Base-by-base conservation (phyloP, 192 early-diverging fungal genomes). In the Umbelopsis isabellina region DNA sequence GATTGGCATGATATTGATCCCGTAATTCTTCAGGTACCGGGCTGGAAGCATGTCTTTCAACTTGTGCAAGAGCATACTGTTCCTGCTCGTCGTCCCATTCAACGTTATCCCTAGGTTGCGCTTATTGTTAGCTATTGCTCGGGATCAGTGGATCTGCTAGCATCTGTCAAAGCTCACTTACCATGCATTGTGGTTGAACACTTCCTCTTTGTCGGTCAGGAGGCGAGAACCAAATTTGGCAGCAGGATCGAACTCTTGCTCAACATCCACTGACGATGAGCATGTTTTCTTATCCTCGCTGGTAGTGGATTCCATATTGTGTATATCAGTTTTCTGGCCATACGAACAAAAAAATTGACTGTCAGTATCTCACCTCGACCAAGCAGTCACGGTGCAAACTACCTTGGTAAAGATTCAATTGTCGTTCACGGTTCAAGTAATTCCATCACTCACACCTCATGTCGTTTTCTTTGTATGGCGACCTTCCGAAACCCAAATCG, bases 171-270 rank as follows among this genome's bases (percentile, higher is more conserved):
- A 33, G n/a, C 2, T 64, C 47, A 73, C 72, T 44, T 89, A 93
- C 95, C 97, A 99, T 23, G 97, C 97, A 77, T 98, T 99, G 74
- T 93, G 89, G 45, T 88, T 85, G 73, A 92, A 98, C 4, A 98
- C 95, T 49, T 89, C 79, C 45, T 88, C 84, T 46, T 91, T 88
- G 71, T 91, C 83, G 23, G 79, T 83, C 65, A 99, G 82, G 49
- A 88, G 74, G 13, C 96, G 86, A 33, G 88, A 87, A 22, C 96
- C 93, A 87, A 97, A 97, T 5, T 53, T 68, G 9, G 75, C 46
- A 8, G 46, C 13, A 2, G 46, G 18, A 7, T 75, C 61, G 15
- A n/a, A 16, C 22, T 75, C 58, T 21, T 72, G 53, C 23, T 67
- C 37, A 25, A 78, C 66, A 65, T 80, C 76, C 20, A 77, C 25